Percentiles rank a stretch among this genome's conserved stretches.
Evolutionary conservation across 1,284 basidiomycete species (phyloP).

Genomic region (Ustilago shanxiensis): DNA sequence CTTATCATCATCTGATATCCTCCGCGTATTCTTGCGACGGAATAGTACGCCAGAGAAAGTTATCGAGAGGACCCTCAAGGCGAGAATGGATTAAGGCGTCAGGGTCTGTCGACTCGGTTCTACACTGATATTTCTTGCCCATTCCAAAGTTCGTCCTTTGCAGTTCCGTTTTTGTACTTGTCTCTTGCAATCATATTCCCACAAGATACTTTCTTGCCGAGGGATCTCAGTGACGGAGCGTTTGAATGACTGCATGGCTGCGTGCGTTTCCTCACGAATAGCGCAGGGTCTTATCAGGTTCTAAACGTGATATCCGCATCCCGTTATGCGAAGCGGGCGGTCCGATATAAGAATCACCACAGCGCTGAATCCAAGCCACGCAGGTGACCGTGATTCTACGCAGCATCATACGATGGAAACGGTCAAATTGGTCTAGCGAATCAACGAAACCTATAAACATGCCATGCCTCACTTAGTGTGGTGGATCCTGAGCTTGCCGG

Average conservation of each 20-base stretch:
- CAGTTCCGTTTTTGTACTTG: slow-evolving; percentile 36
- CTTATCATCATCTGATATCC: background rate
- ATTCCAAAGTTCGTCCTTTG: background rate
- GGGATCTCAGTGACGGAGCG: too few relatives aligned
- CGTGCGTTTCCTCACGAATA: background rate
- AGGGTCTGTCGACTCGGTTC: background rate
- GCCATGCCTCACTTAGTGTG: slow-evolving; percentile 86
- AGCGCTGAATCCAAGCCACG: too few relatives aligned
- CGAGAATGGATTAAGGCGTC: slow-evolving; percentile 80
- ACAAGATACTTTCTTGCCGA: background rate
- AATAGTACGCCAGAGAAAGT: slow-evolving; percentile 67
- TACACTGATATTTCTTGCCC: background rate
- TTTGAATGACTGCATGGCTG: background rate
- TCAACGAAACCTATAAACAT: background rate
- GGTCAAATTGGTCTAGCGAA: slow-evolving; percentile 18
- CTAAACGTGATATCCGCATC: too few relatives aligned
- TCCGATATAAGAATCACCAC: too few relatives aligned
- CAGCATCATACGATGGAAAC: background rate
- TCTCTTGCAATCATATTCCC: slow-evolving; percentile 24
- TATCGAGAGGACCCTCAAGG: slow-evolving; percentile 66
- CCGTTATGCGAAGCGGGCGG: too few relatives aligned
- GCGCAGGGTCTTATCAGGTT: background rate
- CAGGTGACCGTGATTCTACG: too few relatives aligned
- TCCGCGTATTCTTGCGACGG: background rate
- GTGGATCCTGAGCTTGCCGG: slow-evolving; percentile 84